Evolutionary conservation across 306 rosid genomes (phyloP), one percentile per base, ranked within the genome.

Genomic region (Quillaja saponaria): DNA sequence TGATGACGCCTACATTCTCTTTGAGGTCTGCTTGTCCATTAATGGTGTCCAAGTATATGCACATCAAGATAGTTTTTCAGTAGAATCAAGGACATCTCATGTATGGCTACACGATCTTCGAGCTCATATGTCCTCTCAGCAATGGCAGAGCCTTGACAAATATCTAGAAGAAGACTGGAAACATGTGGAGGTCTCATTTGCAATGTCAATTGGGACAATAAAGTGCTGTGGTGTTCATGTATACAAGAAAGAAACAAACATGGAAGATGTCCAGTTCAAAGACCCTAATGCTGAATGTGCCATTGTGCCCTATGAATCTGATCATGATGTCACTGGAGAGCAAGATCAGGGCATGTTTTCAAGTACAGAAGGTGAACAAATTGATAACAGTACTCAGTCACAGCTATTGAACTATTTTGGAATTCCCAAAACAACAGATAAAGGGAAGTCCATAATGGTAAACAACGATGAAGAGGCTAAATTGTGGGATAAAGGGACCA

Each of bases 91-190:
- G 4, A 25, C 4, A 25, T n/a, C n/a, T n/a, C n/a, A 66, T 28
- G 31, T 73, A 6, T 14, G 14, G 54, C 12, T 49, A 20, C 13
- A 3, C 6, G 54, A 21, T 38, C 9, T 14, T 4, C 4, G 7
- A 18, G 6, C 44, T 1, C 13, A 18, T 12, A n/a, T 28, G 59
- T 54, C 31, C 31, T 34, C 6, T 17, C 28, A 13, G 10, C 52
- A 6, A 46, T n/a, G 42, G 49, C 37, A 6, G 49, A 16, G 8
- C 37, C 2, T 13, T 6, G 1, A 42, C 3, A 8, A 8, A 25
- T 10, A 15, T 15, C 8, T 13, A 45, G 15, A 59, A 13, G 8
- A 56, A 14, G 33, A 35, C 13, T 73, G 78, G 78, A 73, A 60
- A 25, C 37, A 10, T 15, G 78, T 7, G 11, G 38, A 34, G 46